Evolutionary conservation across 2,329 filamentous ascomycete genomes (phyloP), one percentile per base, ranked within the genome.

Genomic region (Chaetomium olivaceum): DNA sequence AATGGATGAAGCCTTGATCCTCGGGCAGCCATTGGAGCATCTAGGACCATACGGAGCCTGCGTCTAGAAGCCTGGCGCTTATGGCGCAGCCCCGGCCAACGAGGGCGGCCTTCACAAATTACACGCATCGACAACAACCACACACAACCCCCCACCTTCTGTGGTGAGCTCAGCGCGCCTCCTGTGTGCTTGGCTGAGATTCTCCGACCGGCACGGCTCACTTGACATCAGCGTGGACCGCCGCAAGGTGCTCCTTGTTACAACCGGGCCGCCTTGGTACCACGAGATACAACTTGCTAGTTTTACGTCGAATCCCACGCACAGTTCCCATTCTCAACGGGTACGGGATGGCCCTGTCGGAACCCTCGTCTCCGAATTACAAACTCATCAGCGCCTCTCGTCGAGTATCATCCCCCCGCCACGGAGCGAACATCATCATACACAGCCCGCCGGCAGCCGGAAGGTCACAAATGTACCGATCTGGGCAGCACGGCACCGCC

Each of bases 61-160:
- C 14, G 52, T 48, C n/a, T n/a, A 52, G 58, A 12, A 31, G 25
- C 43, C 58, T 11, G 54, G 63, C 63, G 52, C 58, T 61, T 65
- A 61, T 57, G 58, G 43, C 48, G 63, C 63, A 65, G 16, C 16
- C 11, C 31, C 31, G 58, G 46, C 63, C 63, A 61, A 61, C 58
- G 29, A 52, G 21, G 19, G 12, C 51, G 29, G 43, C 29, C 58
- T 29, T 16, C 21, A 11, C 43, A 27, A 29, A 39, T 51, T 39
- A 43, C 25, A 12, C n/a, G 23, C 33, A 61, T 39, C 16, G 16
- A 29, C 29, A 19, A 39, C 48, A 16, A 12, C 21, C 58, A 48
- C 27, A 59, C 39, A 50, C 25, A 50, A 27, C 8, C 25, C 43
- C 16, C 27, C 23, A 12, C 48, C 21, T 14, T 51, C 23, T 7